Percentiles rank a stretch among this genome's conserved stretches.
Conservation (phyloP, 2,329 filamentous ascomycete genomes). For the Exophiala oligosperma region DNA sequence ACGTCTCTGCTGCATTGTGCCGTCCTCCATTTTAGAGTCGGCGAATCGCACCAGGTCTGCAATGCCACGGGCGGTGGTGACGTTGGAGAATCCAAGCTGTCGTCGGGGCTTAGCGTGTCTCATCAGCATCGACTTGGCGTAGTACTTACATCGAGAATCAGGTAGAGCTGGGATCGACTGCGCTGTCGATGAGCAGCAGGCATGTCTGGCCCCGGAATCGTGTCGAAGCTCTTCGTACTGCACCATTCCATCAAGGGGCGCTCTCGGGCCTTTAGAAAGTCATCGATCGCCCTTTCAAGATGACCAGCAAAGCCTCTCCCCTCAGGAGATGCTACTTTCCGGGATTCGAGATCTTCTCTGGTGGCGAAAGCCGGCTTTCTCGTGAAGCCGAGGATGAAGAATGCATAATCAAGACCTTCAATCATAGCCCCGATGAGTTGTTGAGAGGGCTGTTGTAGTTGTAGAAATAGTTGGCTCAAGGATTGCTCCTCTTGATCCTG, state of each 20-base stretch:
- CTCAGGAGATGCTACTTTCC: constrained; percentile 4
- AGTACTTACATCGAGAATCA: constrained; percentile 30
- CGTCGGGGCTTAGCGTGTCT: constrained; percentile 56
- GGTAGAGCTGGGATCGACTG: constrained; percentile 21
- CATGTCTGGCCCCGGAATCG: constrained; percentile 49
- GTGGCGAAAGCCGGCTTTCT: constrained; percentile 17
- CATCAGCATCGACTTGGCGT: background rate
- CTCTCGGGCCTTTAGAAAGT: constrained; percentile 16
- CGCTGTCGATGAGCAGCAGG: constrained; percentile 29
- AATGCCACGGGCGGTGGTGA: constrained; percentile 60
- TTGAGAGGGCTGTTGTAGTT: constrained; percentile 6
- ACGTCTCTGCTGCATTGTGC: constrained; percentile 62
- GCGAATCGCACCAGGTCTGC: constrained; percentile 66
- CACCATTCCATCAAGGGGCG: constrained; percentile 21
- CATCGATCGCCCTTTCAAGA: constrained; percentile 15
- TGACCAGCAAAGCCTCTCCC: constrained; percentile 14
- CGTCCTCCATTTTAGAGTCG: constrained; percentile 62
- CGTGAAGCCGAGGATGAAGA: constrained; percentile 16
- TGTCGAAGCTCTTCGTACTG: constrained; percentile 52
- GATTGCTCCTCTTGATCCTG: constrained; percentile 9
- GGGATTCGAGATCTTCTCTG: constrained; percentile 11
- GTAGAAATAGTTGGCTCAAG: constrained; percentile 15
- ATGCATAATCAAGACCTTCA: constrained; percentile 22
- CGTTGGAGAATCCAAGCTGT: constrained; percentile 68
- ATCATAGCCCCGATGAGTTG: constrained; percentile 16